Base-by-base conservation (phyloP, 2,329 filamentous ascomycete species). In the Fusarium newnesense region DNA sequence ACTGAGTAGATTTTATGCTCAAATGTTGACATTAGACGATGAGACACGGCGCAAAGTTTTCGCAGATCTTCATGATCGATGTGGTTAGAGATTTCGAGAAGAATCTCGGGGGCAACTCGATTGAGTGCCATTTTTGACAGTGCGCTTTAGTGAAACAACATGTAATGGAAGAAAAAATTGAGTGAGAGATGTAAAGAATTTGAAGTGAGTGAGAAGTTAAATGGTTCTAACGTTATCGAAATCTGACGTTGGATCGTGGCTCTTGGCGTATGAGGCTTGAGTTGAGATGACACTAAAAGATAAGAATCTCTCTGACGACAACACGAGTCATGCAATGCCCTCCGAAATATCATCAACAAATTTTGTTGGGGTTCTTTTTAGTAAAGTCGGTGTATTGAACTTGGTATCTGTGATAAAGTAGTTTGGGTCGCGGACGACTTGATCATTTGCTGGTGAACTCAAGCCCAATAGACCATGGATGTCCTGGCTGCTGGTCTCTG, bases 271-370 rank as follows among this genome's bases (percentile, higher is more conserved):
- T 28, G 50, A 54, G 34, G 50, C 34, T 54, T 28, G 34, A 39
- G 50, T 9, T 18, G 34, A n/a, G 24, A 39, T 16, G 50, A 9
- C 50, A 53, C 34, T 53, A 39, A 39, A n/a, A 28, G 50, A 54
- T 54, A 54, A 54, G 50, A n/a, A 40, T 54, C 19, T 34, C 47
- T 52, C n/a, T 54, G 34, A 54, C 19, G 50, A 54, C 34, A 12
- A 40, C 24, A 18, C 19, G 50, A 54, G 50, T 54, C 50, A 54
- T 54, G 24, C 24, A n/a, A 24, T n/a, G 24, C 15, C 19, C 11
- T 28, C 7, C 7, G 9, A 21, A 12, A n/a, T n/a, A 24, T n/a
- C 19, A 39, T 53, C 24, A 39, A n/a, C 34, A 53, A 39, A 28
- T 4, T 13, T 39, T 39, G 19, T 39, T 28, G 50, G 8, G 15